Evolutionary conservation across 768 basidiomycete species (phyloP), one percentile per base, ranked within the genome.

Genomic region (Boletus bicolor): DNA sequence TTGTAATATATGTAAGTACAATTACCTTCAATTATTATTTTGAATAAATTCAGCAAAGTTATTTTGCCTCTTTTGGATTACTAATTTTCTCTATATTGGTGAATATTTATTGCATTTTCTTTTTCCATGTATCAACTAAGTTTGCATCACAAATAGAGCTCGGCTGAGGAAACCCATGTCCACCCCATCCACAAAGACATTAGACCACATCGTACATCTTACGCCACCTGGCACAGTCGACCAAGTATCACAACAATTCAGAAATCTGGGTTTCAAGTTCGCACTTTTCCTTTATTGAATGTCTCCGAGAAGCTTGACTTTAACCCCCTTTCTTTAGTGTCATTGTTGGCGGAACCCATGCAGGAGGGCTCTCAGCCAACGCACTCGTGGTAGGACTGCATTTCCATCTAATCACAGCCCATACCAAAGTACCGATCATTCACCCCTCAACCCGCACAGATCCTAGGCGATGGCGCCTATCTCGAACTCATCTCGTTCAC

Each of bases 191-290:
- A 82, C 79, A 2, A 72, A 67, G 43, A 79, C 68, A 30, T 64
- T 89, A 11, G 88, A 90, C 58, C 88, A 90, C 59, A 81, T 90
- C 54, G 79, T 90, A 0, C 82, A 89, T 65, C 74, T 90, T n/a
- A 84, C 84, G 0, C 82, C 86, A 0, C 83, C 86, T 1, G 84
- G 80, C 0, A 75, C 81, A 0, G 73, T 89, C 10, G 65, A 76
- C 19, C 68, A 78, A 35, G 77, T 76, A 21, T 73, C 82, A 0
- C 66, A 77, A 21, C 78, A 81, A 44, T 89, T 86, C 57, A 73
- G 73, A 19, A 62, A 76, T n/a, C 69, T 86, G 4, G 89, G 87
- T 6, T 89, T 90, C 78, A 80, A 75, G 88, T 89, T 59, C 54
- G 79, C 59, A 7, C 34, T 9, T 28, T 30, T 10, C 44, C 12